Conservation (phyloP, 352 stramenopile species). For the Globisporangium cystogenes region DNA sequence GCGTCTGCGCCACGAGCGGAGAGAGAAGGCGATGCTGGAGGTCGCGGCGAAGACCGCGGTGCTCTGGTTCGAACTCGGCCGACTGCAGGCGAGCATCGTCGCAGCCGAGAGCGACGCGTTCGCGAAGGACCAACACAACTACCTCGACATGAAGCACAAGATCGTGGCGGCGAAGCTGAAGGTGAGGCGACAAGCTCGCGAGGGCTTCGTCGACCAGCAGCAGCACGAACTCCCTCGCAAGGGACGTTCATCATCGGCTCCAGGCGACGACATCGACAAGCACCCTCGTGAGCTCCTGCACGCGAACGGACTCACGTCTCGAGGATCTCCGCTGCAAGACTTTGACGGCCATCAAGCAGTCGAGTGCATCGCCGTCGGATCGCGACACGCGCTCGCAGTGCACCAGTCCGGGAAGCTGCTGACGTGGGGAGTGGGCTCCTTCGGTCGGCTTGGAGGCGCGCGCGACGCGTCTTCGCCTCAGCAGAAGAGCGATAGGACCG, state of each 20-base stretch:
- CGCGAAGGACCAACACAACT: constrained; percentile 32
- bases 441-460: constrained; percentile 46
- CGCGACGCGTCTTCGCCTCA: constrained; percentile 4
- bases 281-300: constrained; percentile 15
- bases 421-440: constrained; percentile 68
- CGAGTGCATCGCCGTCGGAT: constrained; percentile 51
- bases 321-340: constrained; percentile 30
- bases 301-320: constrained; percentile 47
- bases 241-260: neutral
- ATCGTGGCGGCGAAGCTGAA: constrained; percentile 48
- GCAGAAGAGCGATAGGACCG: constrained; percentile 12
- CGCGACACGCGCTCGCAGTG: constrained; percentile 60
- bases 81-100: constrained; percentile 38
- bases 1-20: constrained; percentile 42
- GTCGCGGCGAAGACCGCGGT: constrained; percentile 28
- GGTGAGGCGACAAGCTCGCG: constrained; percentile 48
- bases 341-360: constrained; percentile 54
- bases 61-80: constrained; percentile 44
- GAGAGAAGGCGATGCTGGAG: constrained; percentile 27
- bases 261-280: constrained; percentile 1
- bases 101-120: constrained; percentile 32
- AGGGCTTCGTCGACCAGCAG: constrained; percentile 19
- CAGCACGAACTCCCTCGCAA: no score
- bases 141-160: constrained; percentile 54
- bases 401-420: constrained; percentile 60